Conservation (phyloP, 2,329 filamentous ascomycete genomes). For the Fusarium bulbicola region DNA sequence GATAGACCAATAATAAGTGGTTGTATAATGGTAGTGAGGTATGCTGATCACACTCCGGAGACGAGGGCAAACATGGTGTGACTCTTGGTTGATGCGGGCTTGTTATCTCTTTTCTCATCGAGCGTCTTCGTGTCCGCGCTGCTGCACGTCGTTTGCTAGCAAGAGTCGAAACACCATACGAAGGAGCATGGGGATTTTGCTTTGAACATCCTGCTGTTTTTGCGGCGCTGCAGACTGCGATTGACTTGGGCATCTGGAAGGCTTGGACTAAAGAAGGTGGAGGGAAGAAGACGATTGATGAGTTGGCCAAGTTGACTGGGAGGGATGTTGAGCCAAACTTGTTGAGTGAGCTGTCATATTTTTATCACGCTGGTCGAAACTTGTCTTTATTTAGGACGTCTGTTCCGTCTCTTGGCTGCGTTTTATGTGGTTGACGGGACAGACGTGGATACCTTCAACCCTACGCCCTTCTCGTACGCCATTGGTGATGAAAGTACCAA, state of each 20-base stretch:
- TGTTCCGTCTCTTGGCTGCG: conserved; percentile 26
- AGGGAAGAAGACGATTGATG: conserved; percentile 21
- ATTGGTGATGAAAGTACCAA: conserved; percentile 35
- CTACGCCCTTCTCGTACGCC: conserved; percentile 17
- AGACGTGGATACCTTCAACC: conserved; percentile 22
- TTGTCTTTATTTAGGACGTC: no score
- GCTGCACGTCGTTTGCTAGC: conserved; percentile 20
- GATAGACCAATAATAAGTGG: no score
- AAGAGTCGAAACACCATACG: conserved; percentile 20
- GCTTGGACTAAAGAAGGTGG: conserved; percentile 10
- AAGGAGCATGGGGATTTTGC: conserved; percentile 30
- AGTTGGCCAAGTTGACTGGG: conserved; percentile 6
- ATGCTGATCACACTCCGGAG: rapidly evolving
- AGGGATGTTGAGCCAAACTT: conserved; percentile 18
- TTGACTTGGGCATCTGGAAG: conserved; percentile 27
- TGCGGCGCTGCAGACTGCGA: conserved; percentile 20
- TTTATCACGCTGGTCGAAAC: no score
- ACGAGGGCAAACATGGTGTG: no score
- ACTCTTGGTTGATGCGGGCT: background rate
- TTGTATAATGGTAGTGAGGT: no score
- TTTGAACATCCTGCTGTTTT: conserved; percentile 30
- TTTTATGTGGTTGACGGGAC: conserved; percentile 31
- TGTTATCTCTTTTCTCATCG: background rate
- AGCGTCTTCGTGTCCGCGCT: conserved; percentile 24
- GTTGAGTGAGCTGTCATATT: conserved; percentile 2